phyloP scores from a whole-genome alignment of 2,329 filamentous ascomycete species.

The Botrytis porri region DNA sequence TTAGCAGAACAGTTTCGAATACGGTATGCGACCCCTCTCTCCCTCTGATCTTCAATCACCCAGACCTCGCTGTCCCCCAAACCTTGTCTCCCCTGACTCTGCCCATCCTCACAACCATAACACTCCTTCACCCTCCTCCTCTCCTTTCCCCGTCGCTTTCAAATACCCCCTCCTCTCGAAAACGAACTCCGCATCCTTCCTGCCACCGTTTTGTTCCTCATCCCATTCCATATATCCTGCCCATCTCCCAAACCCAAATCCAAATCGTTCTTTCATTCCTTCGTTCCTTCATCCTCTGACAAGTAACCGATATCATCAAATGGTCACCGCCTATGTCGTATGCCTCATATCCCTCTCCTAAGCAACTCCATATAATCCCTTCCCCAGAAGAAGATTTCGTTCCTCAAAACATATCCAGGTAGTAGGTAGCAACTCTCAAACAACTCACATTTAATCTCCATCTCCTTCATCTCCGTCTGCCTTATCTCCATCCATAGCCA shows the following conservation, averaged over 20 bases:
- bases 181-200: too few species aligned
- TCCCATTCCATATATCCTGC: rapidly evolving
- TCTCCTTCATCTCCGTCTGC: too few species aligned
- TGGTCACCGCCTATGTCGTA: not conserved
- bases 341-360: not conserved
- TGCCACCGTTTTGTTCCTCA: too few species aligned
- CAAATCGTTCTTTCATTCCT: not conserved
- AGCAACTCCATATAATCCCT: too few species aligned
- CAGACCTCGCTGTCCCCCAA: too few species aligned
- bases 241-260: not conserved
- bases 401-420: not conserved
- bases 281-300: not conserved
- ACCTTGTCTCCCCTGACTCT: too few species aligned
- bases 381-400: not conserved
- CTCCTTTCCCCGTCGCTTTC: not conserved
- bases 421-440: too few species aligned
- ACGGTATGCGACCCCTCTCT: too few species aligned
- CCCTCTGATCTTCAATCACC: too few species aligned
- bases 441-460: not conserved
- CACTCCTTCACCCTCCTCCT: not conserved
- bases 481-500: too few species aligned
- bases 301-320: not conserved
- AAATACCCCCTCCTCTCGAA: not conserved
- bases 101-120: too few species aligned
- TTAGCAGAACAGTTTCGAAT: too few species aligned